Base-by-base conservation (phyloP, 139 green algal genomes). In the Coccomyxa sp. region DNA sequence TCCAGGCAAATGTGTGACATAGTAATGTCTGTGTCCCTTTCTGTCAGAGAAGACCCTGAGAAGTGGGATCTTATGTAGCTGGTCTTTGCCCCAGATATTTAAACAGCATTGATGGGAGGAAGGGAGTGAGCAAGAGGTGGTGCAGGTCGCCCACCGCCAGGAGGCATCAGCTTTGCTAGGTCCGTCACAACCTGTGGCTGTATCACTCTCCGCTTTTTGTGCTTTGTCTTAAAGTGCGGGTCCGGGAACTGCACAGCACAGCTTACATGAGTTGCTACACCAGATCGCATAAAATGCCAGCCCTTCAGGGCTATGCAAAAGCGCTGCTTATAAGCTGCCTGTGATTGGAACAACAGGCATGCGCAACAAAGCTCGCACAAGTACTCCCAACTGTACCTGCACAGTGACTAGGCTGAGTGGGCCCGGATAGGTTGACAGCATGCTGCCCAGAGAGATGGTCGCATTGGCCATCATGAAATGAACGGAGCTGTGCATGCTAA, bases 151-250 rank as follows among this genome's bases (percentile, higher is more conserved):
- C 14, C 72, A 77, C 83, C 84, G 0, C 79, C 81, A 14, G 76
- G 82, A 29, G 70, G 14, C 38, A 91, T 73, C 31, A 84, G 31
- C 10, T 82, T 39, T 0, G 16, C 41, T 29, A 90, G 44, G 3
- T 74, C 76, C 54, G 81, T 24, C 39, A 92, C 87, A 24, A 93
- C 64, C 38, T 77, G n/a, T 37, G 78, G 83, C 88, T 98, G 94
- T 64, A 98, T 89, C 36, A 95, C 86, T 16, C 92, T 83, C 40
- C 93, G 83, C 86, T 98, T 98, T 77, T 84, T 84, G 87, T 98
- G 91, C 35, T 81, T 80, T 50, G 86, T 88, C 82, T 98, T 98
- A 81, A 97, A 98, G 84, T 97, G 94, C 0, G 94, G 94, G 78
- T 97, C 94, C 4, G 94, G 94, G 82, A 94, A 98, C 86, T 98